A percentile compares a stretch with the other conserved stretches of the same genome.
Conservation (phyloP, 1,284 basidiomycete genomes). For the Cystobasidium sp. region DNA sequence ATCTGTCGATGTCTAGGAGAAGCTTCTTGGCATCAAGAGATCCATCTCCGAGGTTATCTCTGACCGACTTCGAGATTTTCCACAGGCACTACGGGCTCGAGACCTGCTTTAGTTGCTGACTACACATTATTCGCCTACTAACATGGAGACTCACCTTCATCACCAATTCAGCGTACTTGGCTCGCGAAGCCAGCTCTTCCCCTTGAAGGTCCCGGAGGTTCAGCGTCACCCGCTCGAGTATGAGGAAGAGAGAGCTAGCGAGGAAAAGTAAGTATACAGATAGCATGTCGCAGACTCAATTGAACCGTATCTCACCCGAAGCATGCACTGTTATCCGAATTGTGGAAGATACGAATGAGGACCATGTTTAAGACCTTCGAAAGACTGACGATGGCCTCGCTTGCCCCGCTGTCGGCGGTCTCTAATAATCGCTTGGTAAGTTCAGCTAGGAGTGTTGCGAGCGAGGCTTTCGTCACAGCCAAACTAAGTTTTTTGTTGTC, state of each 20-base stretch:
- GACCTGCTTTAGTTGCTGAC: constrained; percentile 11
- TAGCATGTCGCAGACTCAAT: background rate
- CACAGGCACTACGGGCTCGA: constrained; percentile 73
- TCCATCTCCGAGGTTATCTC: constrained; percentile 81
- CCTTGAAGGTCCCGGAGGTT: constrained; percentile 69
- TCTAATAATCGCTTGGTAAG: constrained; percentile 85
- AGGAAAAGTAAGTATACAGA: constrained; percentile 7
- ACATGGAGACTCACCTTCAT: constrained; percentile 65
- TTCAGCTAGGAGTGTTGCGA: constrained; percentile 80
- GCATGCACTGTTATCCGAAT: constrained; percentile 85
- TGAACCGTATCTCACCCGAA: constrained; percentile 70
- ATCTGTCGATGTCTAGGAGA: constrained; percentile 92
- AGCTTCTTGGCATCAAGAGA: constrained; percentile 83
- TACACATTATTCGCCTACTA: background rate
- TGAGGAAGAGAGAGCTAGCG: constrained; percentile 72
- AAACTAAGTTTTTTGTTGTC: constrained; percentile 80
- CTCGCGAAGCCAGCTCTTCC: constrained; percentile 56
- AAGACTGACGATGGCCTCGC: constrained; percentile 60
- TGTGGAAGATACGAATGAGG: constrained; percentile 88
- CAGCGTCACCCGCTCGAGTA: constrained; percentile 84
- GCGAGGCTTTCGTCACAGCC: constrained; percentile 75
- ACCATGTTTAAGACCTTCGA: constrained; percentile 99
- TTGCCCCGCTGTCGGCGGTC: constrained; percentile 65
- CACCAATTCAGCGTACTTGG: constrained; percentile 92
- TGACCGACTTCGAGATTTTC: constrained; percentile 94